These are phyloP conservation scores for Tetrapisispora namnaoensis DNA, from an alignment of 805 yeast genomes.

Conservation along the genomic window DNA sequence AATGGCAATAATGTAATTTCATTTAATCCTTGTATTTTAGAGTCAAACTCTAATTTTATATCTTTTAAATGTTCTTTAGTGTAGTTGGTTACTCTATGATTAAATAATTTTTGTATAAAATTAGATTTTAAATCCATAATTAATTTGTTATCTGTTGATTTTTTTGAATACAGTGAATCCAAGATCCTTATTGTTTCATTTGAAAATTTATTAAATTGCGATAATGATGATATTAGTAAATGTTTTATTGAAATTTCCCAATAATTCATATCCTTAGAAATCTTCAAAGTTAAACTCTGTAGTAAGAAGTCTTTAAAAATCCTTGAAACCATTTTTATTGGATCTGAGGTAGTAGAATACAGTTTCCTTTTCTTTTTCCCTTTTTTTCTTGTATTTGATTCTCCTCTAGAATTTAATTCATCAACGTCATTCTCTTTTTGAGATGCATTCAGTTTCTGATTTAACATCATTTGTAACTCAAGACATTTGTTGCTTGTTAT, in stretches of 20 bases:
- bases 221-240: not conserved
- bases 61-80: conserved; percentile 10
- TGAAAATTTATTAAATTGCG: conserved; percentile 18
- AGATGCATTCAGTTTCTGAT: not conserved
- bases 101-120: conserved; percentile 21
- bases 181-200: conserved; percentile 15
- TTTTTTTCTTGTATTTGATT: not conserved
- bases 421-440: not conserved
- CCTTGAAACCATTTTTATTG: not conserved
- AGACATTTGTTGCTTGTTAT: not conserved
- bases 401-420: not conserved
- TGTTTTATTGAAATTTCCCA: not conserved
- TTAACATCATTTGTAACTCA: not conserved
- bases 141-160: not conserved
- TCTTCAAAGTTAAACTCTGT: not conserved
- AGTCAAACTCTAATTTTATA: conserved; percentile 2
- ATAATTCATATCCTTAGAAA: not conserved
- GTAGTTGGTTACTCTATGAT: conserved; percentile 16
- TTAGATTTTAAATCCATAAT: conserved; percentile 2
- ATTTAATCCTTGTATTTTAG: conserved; percentile 8
- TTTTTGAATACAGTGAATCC: conserved; percentile 14
- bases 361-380: conserved; percentile 1
- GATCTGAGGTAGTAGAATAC: not conserved
- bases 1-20: conserved; percentile 20
- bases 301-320: not conserved